Base-by-base conservation (phyloP, 768 basidiomycete genomes). In the Boletus rubroflammeus region DNA sequence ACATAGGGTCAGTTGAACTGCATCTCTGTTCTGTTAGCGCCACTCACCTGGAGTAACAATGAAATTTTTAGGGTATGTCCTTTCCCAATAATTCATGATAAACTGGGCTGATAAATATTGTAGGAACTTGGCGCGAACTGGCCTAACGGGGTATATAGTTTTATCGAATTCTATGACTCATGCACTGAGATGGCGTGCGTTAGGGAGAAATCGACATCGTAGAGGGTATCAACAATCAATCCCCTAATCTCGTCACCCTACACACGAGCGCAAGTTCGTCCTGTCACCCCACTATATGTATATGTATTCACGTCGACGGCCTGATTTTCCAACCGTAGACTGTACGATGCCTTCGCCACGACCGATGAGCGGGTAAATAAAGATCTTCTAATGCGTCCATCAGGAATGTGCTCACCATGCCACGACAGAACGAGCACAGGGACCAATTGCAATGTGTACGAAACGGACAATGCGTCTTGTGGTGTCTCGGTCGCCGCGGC, bases 341-440 rank as follows among this genome's bases (percentile, higher is more conserved):
- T 76, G 73, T 49, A 72, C 65, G 5, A 73, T 75, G 73, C 73
- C 67, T 19, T 25, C 64, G 1, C 23, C n/a, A 25, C 59, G 67
- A 19, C 0, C 21, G 36, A 72, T 70, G 66, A 67, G 46, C 1
- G 74, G 74, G 74, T 71, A 29, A 57, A 25, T 35, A 19, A 32
- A 21, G 17, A 38, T n/a, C 7, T 5, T 31, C 25, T 9, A 4
- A 9, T 34, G 47, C 32, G 19, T 52, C 43, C 2, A 15, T 46
- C 47, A 8, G 17, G 41, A 26, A 21, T 19, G 47, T 23, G 31
- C 26, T 58, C 32, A 60, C 23, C 15, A n/a, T n/a, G 11, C 8
- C 19, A 25, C 17, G 28, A 23, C 42, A 71, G 70, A 38, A 59
- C 58, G 13, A 58, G 49, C 26, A 25, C 51, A 3, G 65, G 65